Evolutionary conservation across 2,329 filamentous ascomycete species (phyloP), one percentile per base, ranked within the genome.

Genomic region (Epichloe sibirici): DNA sequence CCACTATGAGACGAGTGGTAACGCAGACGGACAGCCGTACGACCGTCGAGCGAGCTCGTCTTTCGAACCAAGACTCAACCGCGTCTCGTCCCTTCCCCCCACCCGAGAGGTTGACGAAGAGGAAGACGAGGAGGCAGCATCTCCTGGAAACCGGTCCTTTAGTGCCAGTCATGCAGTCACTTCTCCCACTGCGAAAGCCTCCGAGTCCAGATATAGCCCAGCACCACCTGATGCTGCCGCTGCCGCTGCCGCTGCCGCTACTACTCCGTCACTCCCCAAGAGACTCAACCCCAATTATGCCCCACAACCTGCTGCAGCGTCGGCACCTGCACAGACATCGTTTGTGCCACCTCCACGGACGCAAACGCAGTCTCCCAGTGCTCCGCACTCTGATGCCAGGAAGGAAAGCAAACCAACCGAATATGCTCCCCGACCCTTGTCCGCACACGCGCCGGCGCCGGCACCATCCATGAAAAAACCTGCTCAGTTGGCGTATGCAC

Each of bases 91-190:
- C 50, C 70, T 85, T 1, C 79, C 81, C 1, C 74, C 80, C 0
- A 84, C 80, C 0, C 72, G 74, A 11, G 81, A 85, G 61, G 78
- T 82, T 5, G 79, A 83, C 50, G 81, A 84, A 58, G 77, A 79
- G 45, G 74, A 76, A 23, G 67, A 71, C 6, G 61, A 64, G 23
- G 51, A 52, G 39, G 42, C 6, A 21, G 37, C 34, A 8, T 52
- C 56, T n/a, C 52, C 56, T 7, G 56, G 57, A 47, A 59, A 54
- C 48, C 63, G 58, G 45, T 62, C 61, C 31, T 57, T 58, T 48
- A 65, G 62, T 48, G 57, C 59, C 45, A 57, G 58, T 9, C 58
- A 64, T 40, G 53, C 61, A 37, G 25, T 25, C 6, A 39, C 42
- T 15, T 40, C 40, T 21, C 57, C 56, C 25, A 60, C 57, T 25